Evolutionary conservation across 73 alveolate genomes (phyloP), one percentile per base, ranked within the genome.

Genomic region (Paramecium pentaurelia): DNA sequence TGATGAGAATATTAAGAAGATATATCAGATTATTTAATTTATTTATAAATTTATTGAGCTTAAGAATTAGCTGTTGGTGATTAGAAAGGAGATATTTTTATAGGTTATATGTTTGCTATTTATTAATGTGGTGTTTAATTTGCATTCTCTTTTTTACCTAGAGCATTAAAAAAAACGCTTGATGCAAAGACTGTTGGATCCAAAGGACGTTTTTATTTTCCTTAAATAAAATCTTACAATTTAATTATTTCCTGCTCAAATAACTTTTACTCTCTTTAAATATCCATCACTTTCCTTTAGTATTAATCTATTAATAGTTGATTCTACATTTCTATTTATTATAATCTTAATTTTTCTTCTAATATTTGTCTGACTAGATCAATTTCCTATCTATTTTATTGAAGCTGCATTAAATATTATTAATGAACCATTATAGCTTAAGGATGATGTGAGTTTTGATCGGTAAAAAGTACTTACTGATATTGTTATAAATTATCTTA

Each of bases 161-260:
- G 0, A 4, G 77, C 44, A 80, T 42, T 80, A 47, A 45, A 80
- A 45, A 80, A 40, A 11, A 80, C 51, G 8, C 64, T 28, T 20
- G 91, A 80, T 9, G 91, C 91, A 80, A 44, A 80, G 4, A 80
- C 75, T 22, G 47, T 32, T 8, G 91, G 91, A 80, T 80, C 91
- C 34, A 80, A 47, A 18, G 91, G 91, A 12, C 75, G 49, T 22
- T 49, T 80, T 49, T 80, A 49, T 47, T 80, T 80, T 7, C 91
- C 91, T 80, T 80, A 10, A 49, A 80, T 80, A 44, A 45, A 80
- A 44, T 80, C 91, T 80, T 80, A 7, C 47, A 80, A 47, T 42
- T 80, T 80, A 3, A 14, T 8, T 32, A 80, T 80, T 36, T 80
- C 91, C 25, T 42, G 16, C 28, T 80, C 91, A 80, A 80, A 80